These are phyloP conservation scores for Blastobotrys capitulatus DNA, from an alignment of 1,139 yeast species.

Conservation along the genomic window DNA sequence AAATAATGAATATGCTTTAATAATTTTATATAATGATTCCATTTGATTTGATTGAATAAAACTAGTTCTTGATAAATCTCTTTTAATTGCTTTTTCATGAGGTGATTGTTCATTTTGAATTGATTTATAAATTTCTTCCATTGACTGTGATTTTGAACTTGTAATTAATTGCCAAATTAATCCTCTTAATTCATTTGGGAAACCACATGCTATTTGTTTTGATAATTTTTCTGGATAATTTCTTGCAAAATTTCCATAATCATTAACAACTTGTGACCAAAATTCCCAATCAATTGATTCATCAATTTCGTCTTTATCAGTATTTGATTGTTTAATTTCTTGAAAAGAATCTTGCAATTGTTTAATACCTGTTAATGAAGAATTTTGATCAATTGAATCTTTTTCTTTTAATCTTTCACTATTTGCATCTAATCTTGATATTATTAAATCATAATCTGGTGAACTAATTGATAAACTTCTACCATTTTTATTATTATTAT, in stretches of 20 bases:
- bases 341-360: conserved; percentile 61
- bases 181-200: conserved; percentile 82
- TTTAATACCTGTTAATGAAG: conserved; percentile 53
- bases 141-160: conserved; percentile 64
- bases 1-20: conserved; percentile 77
- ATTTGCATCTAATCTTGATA: conserved; percentile 45
- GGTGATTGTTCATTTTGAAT: conserved; percentile 50
- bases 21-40: conserved; percentile 63
- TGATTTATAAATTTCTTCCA: conserved; percentile 62
- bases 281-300: conserved; percentile 87
- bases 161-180: conserved; percentile 89
- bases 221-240: conserved; percentile 56
- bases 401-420: conserved; percentile 41
- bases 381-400: conserved; percentile 37
- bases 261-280: conserved; percentile 78
- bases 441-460: conserved; percentile 41
- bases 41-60: conserved; percentile 52
- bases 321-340: conserved; percentile 29
- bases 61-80: conserved; percentile 81
- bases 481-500: conserved; percentile 8
- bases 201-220: conserved; percentile 61
- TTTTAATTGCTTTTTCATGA: conserved; percentile 70
- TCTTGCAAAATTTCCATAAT: conserved; percentile 62
- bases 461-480: conserved; percentile 17
- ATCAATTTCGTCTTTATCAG: conserved; percentile 37